phyloP scores from a whole-genome alignment of 345 rosid genomes.

The Turritis glabra region DNA sequence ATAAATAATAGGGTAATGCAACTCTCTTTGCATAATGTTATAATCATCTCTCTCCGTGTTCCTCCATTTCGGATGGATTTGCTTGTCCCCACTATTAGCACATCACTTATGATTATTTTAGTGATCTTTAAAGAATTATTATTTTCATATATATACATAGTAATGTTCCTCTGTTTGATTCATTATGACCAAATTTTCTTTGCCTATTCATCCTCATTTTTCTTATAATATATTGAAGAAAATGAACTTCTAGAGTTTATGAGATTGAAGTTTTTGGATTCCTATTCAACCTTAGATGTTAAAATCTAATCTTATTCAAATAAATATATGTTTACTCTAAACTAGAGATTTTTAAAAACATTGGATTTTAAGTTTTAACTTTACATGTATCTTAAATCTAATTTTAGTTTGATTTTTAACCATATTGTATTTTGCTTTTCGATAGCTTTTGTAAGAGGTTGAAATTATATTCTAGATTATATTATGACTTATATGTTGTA shows the following conservation, averaged over 20 bases:
- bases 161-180: neutral
- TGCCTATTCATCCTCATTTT: conserved; percentile 1
- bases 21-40: conserved; percentile 29
- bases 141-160: neutral
- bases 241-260: neutral
- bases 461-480: no score
- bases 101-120: conserved; percentile 12
- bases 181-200: neutral
- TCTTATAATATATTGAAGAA: neutral
- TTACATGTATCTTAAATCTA: neutral
- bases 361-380: neutral
- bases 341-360: neutral
- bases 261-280: neutral
- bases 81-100: conserved; percentile 38
- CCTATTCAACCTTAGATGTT: neutral
- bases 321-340: neutral
- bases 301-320: neutral
- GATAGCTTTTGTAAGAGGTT: neutral
- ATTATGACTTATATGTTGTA: neutral
- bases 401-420: neutral
- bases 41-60: conserved; percentile 31
- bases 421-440: neutral
- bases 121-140: neutral
- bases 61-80: conserved; percentile 36
- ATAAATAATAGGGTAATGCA: conserved; percentile 31